These are phyloP conservation scores for Ganoderma resinaceum DNA, from an alignment of 1,284 basidiomycete species.

Conservation along the genomic window DNA sequence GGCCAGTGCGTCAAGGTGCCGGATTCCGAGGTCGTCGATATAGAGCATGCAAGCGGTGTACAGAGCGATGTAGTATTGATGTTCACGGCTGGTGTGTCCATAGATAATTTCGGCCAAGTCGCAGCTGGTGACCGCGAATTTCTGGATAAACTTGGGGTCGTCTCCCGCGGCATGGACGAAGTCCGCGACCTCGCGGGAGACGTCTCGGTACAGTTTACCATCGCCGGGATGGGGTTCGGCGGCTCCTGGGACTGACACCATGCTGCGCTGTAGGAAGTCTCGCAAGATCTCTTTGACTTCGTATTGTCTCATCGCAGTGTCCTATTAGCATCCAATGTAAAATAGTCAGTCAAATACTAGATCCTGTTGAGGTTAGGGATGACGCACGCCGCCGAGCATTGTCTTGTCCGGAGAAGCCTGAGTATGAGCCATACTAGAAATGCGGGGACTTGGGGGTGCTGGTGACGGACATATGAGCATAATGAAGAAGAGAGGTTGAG, in stretches of 20 bases:
- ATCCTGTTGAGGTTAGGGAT: too few relatives aligned
- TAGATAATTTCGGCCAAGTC: constrained; percentile 17
- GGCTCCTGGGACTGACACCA: too few relatives aligned
- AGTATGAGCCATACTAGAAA: too few relatives aligned
- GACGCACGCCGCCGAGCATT: too few relatives aligned
- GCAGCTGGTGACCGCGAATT: constrained; percentile 12
- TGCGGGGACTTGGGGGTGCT: too few relatives aligned
- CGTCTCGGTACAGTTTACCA: background rate
- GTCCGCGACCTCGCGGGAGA: background rate
- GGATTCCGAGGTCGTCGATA: constrained; percentile 12
- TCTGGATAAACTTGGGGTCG: background rate
- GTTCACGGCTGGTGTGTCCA: constrained; percentile 8
- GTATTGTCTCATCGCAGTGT: background rate
- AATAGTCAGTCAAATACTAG: too few relatives aligned
- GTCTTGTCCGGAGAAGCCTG: too few relatives aligned
- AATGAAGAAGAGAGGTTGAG: too few relatives aligned
- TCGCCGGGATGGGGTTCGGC: too few relatives aligned
- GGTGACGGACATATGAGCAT: too few relatives aligned
- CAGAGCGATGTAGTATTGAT: constrained; percentile 15
- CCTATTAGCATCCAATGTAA: too few relatives aligned
- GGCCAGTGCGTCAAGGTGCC: constrained; percentile 2
- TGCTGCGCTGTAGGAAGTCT: background rate
- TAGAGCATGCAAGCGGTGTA: constrained; percentile 20
- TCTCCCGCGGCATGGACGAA: background rate
- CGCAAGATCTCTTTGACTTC: background rate